Evolutionary conservation across 306 rosid species (phyloP), one percentile per base, ranked within the genome.

Genomic region (Glycine latifolia): DNA sequence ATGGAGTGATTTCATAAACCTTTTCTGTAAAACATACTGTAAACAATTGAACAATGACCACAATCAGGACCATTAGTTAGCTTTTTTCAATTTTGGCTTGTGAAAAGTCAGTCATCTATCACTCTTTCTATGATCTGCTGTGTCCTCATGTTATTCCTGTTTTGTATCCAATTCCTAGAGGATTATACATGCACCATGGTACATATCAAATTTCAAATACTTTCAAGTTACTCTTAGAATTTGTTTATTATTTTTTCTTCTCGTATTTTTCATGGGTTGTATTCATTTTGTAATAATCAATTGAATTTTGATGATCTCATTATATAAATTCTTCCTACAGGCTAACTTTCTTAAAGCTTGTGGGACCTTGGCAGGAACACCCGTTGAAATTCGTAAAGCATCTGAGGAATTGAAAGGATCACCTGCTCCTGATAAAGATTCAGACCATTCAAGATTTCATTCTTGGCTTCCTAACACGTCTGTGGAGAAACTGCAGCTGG

Each of bases 261-360:
- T 41, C 10, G 48, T 73, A 26, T 9, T 46, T 20, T 65, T 6
- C 20, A 58, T 14, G 56, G n/a, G 5, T 69, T 7, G 11, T 47
- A 12, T 81, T 67, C 31, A 26, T 26, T 20, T 80, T 44, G 41
- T 33, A 53, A 15, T 70, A 85, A 49, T 47, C 37, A 58, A 31
- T 76, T 80, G 60, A 43, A 8, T 39, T 62, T 14, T 55, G 46
- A 5, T 35, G 17, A 65, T 46, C 53, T 77, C 60, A 8, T 47
- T 44, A 58, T 13, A 17, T 59, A 9, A 67, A 68, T 16, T 50
- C 35, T 60, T 86, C 86, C 55, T 86, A 78, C 90, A 95, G 99
- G 99, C 97, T 86, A 93, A 87, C 84, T 93, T 93, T 87, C 98
- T 91, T 71, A 93, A 93, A 88, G 96, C 93, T 9, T 96, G 97